phyloP scores from a whole-genome alignment of 2,329 filamentous ascomycete species.

The Talaromyces sp. region DNA sequence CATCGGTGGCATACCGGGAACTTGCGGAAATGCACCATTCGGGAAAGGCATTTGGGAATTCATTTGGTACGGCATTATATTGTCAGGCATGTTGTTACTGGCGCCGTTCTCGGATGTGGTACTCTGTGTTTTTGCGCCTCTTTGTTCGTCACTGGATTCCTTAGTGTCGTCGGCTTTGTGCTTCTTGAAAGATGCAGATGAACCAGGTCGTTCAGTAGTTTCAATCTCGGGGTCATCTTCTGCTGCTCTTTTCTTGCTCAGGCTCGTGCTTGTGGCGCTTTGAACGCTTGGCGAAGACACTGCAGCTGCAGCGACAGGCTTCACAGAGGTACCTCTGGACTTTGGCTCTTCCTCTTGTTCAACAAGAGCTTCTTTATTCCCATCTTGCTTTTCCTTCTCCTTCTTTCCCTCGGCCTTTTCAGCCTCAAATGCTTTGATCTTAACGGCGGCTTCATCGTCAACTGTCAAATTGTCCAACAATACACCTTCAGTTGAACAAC shows the following conservation, averaged over 20 bases:
- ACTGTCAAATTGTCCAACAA: conserved; percentile 85
- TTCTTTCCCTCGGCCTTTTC: conserved; percentile 48
- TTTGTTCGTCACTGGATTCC: conserved; percentile 3
- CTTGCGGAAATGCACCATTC: conserved; percentile 32
- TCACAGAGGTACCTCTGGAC: conserved; percentile 16
- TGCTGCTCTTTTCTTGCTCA: conserved; percentile 75
- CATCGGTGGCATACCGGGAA: conserved; percentile 30
- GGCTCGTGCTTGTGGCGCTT: conserved; percentile 32
- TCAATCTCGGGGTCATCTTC: conserved; percentile 61
- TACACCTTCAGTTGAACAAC: conserved; percentile 84
- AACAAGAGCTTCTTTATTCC: conserved; percentile 26
- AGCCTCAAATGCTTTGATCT: conserved; percentile 70
- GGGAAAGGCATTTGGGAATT: conserved; percentile 37
- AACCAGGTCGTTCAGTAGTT: conserved; percentile 46
- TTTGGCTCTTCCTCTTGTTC: conserved; percentile 18
- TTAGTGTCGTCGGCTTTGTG: conserved; percentile 41
- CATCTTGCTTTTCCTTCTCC: conserved; percentile 38
- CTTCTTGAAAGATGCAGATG: conserved; percentile 38
- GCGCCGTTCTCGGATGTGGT: conserved; percentile 14
- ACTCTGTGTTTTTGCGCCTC: not conserved
- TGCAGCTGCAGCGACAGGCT: conserved; percentile 23
- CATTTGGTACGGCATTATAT: conserved; percentile 26
- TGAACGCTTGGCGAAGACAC: conserved; percentile 30
- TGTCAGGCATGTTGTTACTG: conserved; percentile 21
- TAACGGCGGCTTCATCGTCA: conserved; percentile 73